A percentile compares a stretch with the other conserved stretches of the same genome.
These are phyloP conservation scores for Spergularia bocconei DNA, from an alignment of 148 eudicot genomes.

Conservation along the genomic window DNA sequence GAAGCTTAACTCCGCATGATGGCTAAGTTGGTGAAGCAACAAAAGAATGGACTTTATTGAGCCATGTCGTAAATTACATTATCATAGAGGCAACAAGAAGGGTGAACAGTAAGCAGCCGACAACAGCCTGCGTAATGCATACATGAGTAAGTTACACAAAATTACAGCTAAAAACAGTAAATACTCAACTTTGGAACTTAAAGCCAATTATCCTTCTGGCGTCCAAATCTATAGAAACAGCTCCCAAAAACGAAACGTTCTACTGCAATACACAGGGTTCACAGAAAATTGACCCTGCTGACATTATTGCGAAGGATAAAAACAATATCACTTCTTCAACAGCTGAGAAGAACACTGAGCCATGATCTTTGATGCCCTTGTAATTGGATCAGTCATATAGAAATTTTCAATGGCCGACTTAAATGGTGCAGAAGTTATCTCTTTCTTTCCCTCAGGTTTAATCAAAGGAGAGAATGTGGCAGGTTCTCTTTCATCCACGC, in stretches of 20 bases:
- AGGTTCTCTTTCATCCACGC: conserved; percentile 66
- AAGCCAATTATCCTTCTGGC: conserved; percentile 17
- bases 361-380: conserved; percentile 97
- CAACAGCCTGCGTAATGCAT: conserved; percentile 23
- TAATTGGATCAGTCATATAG: conserved; percentile 92
- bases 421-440: conserved; percentile 51
- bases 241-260: background rate
- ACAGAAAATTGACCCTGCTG: conserved; percentile 20
- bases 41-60: background rate
- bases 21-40: no score
- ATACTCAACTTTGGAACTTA: conserved; percentile 6
- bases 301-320: conserved; percentile 14
- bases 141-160: conserved; percentile 23
- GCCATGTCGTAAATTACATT: background rate
- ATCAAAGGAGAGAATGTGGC: conserved; percentile 60
- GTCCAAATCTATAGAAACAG: conserved; percentile 11
- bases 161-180: conserved; percentile 22
- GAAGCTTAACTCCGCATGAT: no score
- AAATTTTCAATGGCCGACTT: conserved; percentile 69
- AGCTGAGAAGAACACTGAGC: conserved; percentile 88
- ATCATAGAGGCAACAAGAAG: background rate
- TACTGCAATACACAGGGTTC: conserved; percentile 21
- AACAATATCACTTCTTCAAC: conserved; percentile 51
- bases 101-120: conserved; percentile 12
- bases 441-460: conserved; percentile 53